Conservation (phyloP, 2,329 filamentous ascomycete species). For the Eurotiales sp. region DNA sequence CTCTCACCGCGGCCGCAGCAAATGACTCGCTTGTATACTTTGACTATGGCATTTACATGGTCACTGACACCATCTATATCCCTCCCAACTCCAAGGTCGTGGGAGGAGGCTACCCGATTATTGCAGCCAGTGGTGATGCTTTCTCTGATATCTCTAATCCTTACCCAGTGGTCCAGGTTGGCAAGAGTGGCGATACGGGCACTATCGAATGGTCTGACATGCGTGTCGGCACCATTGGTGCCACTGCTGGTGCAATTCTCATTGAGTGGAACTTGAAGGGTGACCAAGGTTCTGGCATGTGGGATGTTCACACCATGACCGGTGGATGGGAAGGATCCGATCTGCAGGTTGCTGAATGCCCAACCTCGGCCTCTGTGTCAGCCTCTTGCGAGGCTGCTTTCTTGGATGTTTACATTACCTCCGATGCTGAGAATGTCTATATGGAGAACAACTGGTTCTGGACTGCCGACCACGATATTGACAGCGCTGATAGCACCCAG, state of each 20-base stretch:
- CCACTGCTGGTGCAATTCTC: constrained; percentile 63
- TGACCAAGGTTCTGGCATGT: constrained; percentile 50
- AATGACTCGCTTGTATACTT: constrained; percentile 54
- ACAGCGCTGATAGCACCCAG: constrained; percentile 46
- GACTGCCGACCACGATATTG: constrained; percentile 55
- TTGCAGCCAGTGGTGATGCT: constrained; percentile 53
- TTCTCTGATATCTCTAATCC: constrained; percentile 59
- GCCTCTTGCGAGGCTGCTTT: constrained; percentile 33
- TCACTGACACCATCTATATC: constrained; percentile 45
- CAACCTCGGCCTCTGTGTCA: constrained; percentile 36
- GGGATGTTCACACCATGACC: constrained; percentile 53
- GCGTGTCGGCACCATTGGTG: constrained; percentile 65
- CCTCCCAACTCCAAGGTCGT: constrained; percentile 51
- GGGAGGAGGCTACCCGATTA: constrained; percentile 54
- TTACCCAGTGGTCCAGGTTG: constrained; percentile 64
- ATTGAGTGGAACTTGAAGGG: constrained; percentile 70
- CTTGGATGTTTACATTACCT: constrained; percentile 38
- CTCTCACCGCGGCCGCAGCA: constrained; percentile 53
- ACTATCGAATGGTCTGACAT: constrained; percentile 69
- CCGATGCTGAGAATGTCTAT: constrained; percentile 34
- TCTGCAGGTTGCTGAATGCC: constrained; percentile 42
- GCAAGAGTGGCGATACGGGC: constrained; percentile 60
- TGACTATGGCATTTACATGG: constrained; percentile 53
- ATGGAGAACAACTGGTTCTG: constrained; percentile 52
- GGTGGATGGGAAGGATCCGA: constrained; percentile 51